Percentiles rank a stretch among this genome's conserved stretches.
These are phyloP conservation scores for Mimosa bimucronata DNA, from an alignment of 306 rosid genomes.

Conservation along the genomic window DNA sequence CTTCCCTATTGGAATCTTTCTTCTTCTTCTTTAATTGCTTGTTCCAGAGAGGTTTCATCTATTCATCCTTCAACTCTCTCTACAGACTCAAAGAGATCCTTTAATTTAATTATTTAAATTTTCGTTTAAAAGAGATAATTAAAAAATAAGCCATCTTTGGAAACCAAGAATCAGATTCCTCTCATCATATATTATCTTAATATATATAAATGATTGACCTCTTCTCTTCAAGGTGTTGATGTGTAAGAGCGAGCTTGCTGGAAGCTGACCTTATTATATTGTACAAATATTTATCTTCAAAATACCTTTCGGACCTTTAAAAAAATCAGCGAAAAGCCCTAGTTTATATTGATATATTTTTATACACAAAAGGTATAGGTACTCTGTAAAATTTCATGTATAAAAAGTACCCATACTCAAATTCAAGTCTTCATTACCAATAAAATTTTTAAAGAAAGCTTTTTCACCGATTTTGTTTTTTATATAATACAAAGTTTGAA, in stretches of 20 bases:
- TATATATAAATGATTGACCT: background rate
- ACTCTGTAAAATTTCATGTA: no score
- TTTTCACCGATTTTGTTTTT: no score
- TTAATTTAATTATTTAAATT: background rate
- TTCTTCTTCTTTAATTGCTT: background rate
- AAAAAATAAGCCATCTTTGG: constrained; percentile 21
- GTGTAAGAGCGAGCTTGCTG: constrained; percentile 38
- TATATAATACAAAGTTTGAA: no score
- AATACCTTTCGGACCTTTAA: no score
- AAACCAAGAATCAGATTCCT: constrained; percentile 48
- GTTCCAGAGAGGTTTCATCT: background rate
- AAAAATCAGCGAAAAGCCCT: no score
- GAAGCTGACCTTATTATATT: constrained; percentile 29
- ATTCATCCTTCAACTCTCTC: background rate
- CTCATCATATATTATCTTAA: background rate
- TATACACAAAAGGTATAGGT: no score
- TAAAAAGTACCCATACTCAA: no score
- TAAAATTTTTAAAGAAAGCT: no score
- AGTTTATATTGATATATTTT: no score
- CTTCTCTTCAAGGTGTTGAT: constrained; percentile 6
- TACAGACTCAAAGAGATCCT: constrained; percentile 3
- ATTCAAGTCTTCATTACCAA: no score
- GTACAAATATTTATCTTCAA: constrained; percentile 1
- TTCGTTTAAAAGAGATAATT: background rate
- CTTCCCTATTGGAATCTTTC: constrained; percentile 5